Base-by-base conservation (phyloP, 768 basidiomycete genomes). In the Mrakia hoshinonis region DNA sequence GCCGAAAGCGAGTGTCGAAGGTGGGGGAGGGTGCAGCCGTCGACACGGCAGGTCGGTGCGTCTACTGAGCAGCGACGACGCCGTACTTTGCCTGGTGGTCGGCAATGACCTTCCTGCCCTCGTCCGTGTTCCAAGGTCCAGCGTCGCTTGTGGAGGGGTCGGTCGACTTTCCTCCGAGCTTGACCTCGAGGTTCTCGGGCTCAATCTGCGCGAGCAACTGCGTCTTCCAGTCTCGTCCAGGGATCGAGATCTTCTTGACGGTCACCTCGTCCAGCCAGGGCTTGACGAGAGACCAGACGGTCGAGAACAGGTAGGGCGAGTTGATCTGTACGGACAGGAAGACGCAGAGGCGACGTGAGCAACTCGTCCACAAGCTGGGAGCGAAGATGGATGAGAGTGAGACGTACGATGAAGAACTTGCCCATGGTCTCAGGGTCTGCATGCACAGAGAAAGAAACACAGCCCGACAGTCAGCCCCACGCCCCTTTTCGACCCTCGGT, bases 261-360 rank as follows among this genome's bases (percentile, higher is more conserved):
- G 95, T 99, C 34, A 94, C 96, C 75, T 88, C 87, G 80, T 98
- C 95, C 76, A 99, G 82, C 91, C 91, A 98, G 3, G 86, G 87
- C 82, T 91, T 95, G 82, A 98, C 85, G 74, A 93, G 78, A 24
- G 82, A 78, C 94, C 94, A 99, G 26, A 95, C 89, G 48, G 88
- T 85, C 64, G 85, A 85, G 83, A 99, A 99, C 65, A 87, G 84
- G 87, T 89, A 97, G 0, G 95, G 95, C 0, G 92, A 60, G 68
- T 73, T 68, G 67, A 68, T 65, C 47, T 61, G 29, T 18, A 36
- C 4, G 24, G 20, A 20, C 1, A 10, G 38, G 34, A 36, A 39
- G 4, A 43, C 7, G 7, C 43, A 43, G 58, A 22, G 34, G 22
- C 6, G 58, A n/a, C n/a, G n/a, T n/a, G n/a, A n/a, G n/a, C n/a